Evolutionary conservation across 2,329 filamentous ascomycete species (phyloP), one percentile per base, ranked within the genome.

Genomic region (Alternaria hordeiaustralica): DNA sequence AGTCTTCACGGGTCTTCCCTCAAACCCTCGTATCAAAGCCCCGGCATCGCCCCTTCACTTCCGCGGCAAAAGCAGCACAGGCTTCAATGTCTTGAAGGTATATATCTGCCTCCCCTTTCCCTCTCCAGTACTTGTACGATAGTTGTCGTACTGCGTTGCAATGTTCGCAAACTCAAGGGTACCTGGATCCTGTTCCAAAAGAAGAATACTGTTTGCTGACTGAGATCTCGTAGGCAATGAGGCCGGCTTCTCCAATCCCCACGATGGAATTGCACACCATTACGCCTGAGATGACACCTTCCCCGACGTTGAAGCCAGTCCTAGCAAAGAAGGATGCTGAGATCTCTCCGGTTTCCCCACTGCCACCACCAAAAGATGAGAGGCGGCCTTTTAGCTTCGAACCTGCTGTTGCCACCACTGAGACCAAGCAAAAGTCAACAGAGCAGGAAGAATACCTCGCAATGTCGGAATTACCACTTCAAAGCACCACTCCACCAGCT

Each of bases 71-170:
- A 80, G 79, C 61, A 79, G 73, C 60, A 78, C 78, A 13, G 75
- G 77, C 30, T 78, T 80, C 60, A 75, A 77, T 55, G 69, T 79
- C 30, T 66, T 80, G 66, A 77, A 79, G 71, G 77, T 79, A 75
- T 66, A 72, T 70, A 70, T 72, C 26, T 60, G 72, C 60, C 58
- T 74, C 61, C 63, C 71, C 53, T 67, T 71, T 46, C 71, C 69
- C 56, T 55, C 69, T 56, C 69, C 67, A 55, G 70, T 70, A 23
- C 47, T 71, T 30, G 59, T 71, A n/a, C 65, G 70, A 60, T 72
- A 71, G 64, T 54, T 23, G 36, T 49, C 28, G 63, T 61, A 44
- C 55, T 47, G 50, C 51, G 51, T 58, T 36, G 30, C 55, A 59
- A 63, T 60, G 56, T 63, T 41, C 47, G 64, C 55, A 60, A 33